Conservation (phyloP, 2,329 filamentous ascomycete species). For the Penicillium sp. region DNA sequence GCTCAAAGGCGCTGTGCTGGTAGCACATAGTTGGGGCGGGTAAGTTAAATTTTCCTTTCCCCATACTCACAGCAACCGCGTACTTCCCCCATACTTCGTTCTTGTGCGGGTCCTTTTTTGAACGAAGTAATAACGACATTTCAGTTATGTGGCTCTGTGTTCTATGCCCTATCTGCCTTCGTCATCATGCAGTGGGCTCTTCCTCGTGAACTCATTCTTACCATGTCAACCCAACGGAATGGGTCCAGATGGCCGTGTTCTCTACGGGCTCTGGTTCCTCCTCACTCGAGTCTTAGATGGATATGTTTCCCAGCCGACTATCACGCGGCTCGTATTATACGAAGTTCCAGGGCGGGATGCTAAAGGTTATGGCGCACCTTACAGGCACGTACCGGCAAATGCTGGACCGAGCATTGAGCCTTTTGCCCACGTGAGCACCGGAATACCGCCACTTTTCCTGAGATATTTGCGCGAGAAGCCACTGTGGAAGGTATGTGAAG, state of each 20-base stretch:
- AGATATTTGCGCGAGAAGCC: neutral
- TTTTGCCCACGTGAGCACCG: neutral
- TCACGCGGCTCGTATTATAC: neutral
- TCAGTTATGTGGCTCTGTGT: neutral
- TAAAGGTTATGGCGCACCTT: neutral
- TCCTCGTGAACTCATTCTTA: constrained; percentile 19
- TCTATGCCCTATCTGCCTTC: neutral
- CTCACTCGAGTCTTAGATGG: neutral
- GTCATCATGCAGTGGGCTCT: constrained; percentile 4
- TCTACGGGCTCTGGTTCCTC: neutral
- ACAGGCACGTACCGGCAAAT: neutral
- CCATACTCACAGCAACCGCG: neutral
- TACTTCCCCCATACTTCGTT: neutral
- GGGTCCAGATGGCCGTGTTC: neutral
- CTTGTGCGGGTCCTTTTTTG: neutral
- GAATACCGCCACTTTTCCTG: neutral
- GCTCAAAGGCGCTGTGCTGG: constrained; percentile 1
- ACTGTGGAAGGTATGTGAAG: neutral
- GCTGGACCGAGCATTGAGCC: neutral
- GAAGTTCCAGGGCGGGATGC: neutral
- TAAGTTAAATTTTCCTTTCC: neutral
- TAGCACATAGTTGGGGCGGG: constrained; percentile 3
- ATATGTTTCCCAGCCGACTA: neutral
- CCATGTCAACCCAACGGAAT: constrained; percentile 11
- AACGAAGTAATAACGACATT: neutral